A percentile compares a stretch with the other conserved stretches of the same genome.
These are phyloP conservation scores for Prinsepia uniflora DNA, from an alignment of 306 rosid species.

Conservation along the genomic window DNA sequence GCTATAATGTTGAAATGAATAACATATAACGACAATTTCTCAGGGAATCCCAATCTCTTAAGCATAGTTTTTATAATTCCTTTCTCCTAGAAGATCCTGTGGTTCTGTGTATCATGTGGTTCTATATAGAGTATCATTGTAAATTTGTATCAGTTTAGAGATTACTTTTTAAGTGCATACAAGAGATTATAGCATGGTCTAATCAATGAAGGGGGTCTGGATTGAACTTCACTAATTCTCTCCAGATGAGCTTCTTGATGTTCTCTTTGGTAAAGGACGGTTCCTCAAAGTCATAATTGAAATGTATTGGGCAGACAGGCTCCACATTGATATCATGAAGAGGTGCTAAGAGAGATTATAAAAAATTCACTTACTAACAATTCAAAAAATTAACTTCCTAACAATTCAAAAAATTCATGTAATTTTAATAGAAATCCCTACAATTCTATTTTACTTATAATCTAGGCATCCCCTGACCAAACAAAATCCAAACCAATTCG, in stretches of 20 bases:
- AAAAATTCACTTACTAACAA: no score
- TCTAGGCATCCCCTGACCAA: no score
- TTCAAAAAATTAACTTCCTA: no score
- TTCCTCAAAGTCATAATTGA: slow-evolving; percentile 88
- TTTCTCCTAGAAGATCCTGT: slow-evolving; percentile 21
- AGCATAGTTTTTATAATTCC: slow-evolving; percentile 12
- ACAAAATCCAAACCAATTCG: no score
- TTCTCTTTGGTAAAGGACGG: slow-evolving; percentile 84
- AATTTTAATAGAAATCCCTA: no score
- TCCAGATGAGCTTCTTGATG: slow-evolving; percentile 93
- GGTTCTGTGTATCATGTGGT: no score
- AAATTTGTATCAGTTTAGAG: slow-evolving; percentile 26
- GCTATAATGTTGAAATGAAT: slow-evolving; percentile 23
- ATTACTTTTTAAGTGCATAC: slow-evolving; percentile 32
- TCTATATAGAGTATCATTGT: slow-evolving; percentile 23
- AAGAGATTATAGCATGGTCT: slow-evolving; percentile 25
- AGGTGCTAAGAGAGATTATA: slow-evolving; percentile 90
- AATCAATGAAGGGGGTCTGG: slow-evolving; percentile 62
- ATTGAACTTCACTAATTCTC: slow-evolving; percentile 74
- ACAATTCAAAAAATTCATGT: no score
- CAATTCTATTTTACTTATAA: no score
- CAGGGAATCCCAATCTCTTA: slow-evolving; percentile 20
- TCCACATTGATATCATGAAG: slow-evolving; percentile 94
- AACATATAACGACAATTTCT: slow-evolving; percentile 30
- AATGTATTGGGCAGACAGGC: slow-evolving; percentile 73